Percentiles rank a stretch among this genome's conserved stretches.
Conservation (phyloP, 257 asterid genomes). For the Nicotiana benthamiana region DNA sequence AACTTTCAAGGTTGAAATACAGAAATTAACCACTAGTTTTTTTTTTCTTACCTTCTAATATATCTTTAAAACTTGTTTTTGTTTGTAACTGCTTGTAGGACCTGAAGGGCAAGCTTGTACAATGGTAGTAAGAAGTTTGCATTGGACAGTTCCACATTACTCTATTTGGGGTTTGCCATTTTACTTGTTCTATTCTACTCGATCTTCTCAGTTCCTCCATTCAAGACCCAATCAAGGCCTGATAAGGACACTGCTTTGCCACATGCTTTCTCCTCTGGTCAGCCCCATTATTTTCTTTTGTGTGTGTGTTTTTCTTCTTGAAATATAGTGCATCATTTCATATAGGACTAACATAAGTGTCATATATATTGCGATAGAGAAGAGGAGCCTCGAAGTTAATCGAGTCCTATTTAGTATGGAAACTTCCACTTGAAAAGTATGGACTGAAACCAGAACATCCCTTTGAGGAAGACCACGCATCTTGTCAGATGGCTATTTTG, state of each 20-base stretch:
- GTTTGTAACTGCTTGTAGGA: constrained; percentile 29
- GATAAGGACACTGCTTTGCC: constrained; percentile 50
- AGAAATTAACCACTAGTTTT: too few species aligned
- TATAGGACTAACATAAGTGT: background rate
- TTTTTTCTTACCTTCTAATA: too few species aligned
- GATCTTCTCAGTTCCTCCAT: constrained; percentile 77
- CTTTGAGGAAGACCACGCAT: constrained; percentile 86
- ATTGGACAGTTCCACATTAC: constrained; percentile 93
- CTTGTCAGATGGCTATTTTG: constrained; percentile 95
- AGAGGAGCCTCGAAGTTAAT: constrained; percentile 50
- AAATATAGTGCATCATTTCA: background rate
- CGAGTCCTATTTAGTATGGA: constrained; percentile 75
- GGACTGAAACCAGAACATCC: constrained; percentile 88
- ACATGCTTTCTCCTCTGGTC: constrained; percentile 60
- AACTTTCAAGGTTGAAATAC: too few species aligned
- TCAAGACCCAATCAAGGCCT: constrained; percentile 82
- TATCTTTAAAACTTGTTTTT: too few species aligned
- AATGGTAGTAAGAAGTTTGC: constrained; percentile 71
- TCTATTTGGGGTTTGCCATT: constrained; percentile 91
- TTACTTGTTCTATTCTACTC: constrained; percentile 78
- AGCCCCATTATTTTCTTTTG: background rate
- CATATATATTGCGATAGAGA: constrained; percentile 29
- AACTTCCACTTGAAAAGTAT: constrained; percentile 69
- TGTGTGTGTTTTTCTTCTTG: background rate
- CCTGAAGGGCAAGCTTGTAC: constrained; percentile 68